Percentiles rank a stretch among this genome's conserved stretches.
Evolutionary conservation across 768 basidiomycete species (phyloP).

Genomic region (Lactarius deliciosus): DNA sequence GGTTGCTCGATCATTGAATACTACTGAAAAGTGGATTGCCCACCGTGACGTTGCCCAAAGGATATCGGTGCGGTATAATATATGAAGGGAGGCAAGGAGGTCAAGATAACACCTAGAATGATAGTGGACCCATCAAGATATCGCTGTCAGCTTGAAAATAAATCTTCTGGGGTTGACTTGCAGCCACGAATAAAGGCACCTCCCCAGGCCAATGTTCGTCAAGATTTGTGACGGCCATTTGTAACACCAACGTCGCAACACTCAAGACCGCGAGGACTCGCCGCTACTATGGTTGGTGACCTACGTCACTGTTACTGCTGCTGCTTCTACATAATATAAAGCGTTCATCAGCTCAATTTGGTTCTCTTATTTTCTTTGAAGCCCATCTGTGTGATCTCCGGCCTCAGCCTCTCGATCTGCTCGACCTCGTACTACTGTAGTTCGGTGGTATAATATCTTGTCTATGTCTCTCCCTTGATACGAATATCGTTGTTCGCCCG

Average conservation of each 20-base stretch:
- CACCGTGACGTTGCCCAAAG: not conserved
- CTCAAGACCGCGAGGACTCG: too few relatives aligned
- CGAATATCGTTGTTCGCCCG: not conserved
- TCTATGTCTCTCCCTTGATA: not conserved
- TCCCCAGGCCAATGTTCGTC: too few relatives aligned
- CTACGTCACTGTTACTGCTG: too few relatives aligned
- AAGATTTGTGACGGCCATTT: not conserved
- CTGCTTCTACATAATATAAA: not conserved
- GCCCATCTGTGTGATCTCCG: too few relatives aligned
- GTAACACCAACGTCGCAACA: too few relatives aligned
- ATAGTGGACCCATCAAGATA: too few relatives aligned
- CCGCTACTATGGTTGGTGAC: not conserved
- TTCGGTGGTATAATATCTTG: not conserved
- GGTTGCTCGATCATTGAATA: too few relatives aligned
- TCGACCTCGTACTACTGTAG: not conserved
- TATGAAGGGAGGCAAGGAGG: not conserved
- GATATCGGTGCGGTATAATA: too few relatives aligned
- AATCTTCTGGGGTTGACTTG: not conserved
- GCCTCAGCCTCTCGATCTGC: not conserved
- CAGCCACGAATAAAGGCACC: not conserved
- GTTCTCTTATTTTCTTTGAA: too few relatives aligned
- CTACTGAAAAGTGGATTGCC: too few relatives aligned
- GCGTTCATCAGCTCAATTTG: not conserved
- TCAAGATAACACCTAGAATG: not conserved
- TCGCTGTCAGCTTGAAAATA: too few relatives aligned